Conservation (phyloP, 345 rosid genomes). For the Stellera chamaejasme region DNA sequence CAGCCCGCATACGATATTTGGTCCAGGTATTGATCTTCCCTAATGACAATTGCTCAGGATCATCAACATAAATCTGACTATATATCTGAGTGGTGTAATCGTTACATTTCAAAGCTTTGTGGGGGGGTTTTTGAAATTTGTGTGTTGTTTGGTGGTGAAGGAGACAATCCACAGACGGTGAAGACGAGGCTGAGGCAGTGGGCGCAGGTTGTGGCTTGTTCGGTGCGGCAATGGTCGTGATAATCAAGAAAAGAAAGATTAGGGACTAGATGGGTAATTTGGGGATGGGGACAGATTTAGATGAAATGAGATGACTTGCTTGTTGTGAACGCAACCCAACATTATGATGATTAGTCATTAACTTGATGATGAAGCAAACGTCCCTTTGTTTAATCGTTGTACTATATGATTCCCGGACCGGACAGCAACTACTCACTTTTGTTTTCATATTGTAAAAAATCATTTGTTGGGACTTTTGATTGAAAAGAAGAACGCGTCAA, state of each 20-base stretch:
- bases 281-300: constrained; percentile 5
- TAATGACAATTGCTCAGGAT: no score
- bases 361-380: no score
- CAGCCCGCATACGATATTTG: constrained; percentile 53
- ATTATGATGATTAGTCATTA: no score
- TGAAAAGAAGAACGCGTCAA: no score
- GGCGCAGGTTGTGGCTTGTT: constrained; percentile 95
- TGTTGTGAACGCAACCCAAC: constrained; percentile 18
- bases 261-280: not conserved
- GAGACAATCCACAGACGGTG: constrained; percentile 74
- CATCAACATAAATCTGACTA: no score
- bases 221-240: constrained; percentile 60
- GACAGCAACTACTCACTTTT: no score
- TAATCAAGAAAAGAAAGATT: not conserved
- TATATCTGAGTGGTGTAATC: no score
- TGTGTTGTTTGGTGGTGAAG: constrained; percentile 21
- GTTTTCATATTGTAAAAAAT: no score
- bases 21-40: constrained; percentile 23
- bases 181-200: constrained; percentile 85
- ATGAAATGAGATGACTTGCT: no score
- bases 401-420: no score
- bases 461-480: no score
- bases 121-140: not conserved
- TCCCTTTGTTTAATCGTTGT: no score
- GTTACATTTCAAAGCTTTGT: not conserved